Percentiles rank a stretch among this genome's conserved stretches.
These are phyloP conservation scores for Elasticomyces elasticus DNA, from an alignment of 495 filamentous ascomycete species.

Conservation along the genomic window DNA sequence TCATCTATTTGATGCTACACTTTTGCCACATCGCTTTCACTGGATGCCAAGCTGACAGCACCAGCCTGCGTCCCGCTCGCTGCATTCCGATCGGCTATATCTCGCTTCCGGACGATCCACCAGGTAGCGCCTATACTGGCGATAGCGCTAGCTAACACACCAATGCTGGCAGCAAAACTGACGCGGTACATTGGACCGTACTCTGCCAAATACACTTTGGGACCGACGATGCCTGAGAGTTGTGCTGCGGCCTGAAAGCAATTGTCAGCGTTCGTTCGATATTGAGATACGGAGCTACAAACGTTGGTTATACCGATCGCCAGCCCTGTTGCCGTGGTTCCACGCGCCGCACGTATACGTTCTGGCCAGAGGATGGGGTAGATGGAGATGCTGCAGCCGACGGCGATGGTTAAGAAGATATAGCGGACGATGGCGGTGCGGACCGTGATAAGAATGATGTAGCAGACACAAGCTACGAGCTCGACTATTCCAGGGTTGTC, in stretches of 20 bases:
- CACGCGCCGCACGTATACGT: slow-evolving; percentile 7
- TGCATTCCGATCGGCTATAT: too few relatives aligned
- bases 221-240: slow-evolving; percentile 6
- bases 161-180: slow-evolving; percentile 1
- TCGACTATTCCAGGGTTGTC: too few relatives aligned
- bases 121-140: slow-evolving; percentile 1
- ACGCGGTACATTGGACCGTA: slow-evolving; percentile 6
- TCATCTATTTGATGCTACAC: background rate
- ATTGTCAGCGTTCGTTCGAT: too few relatives aligned
- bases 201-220: slow-evolving; percentile 6
- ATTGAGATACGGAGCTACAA: too few relatives aligned
- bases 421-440: background rate
- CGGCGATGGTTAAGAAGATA: slow-evolving; percentile 7
- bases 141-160: slow-evolving; percentile 6
- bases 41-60: background rate
- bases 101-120: slow-evolving; percentile 2
- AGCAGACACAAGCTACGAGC: slow-evolving; percentile 5
- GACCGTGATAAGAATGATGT: slow-evolving; percentile 11
- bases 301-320: slow-evolving; percentile 5
- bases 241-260: slow-evolving; percentile 11
- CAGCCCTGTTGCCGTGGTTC: slow-evolving; percentile 4
- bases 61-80: too few relatives aligned
- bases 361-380: slow-evolving; percentile 13
- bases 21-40: background rate
- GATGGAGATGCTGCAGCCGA: slow-evolving; percentile 8